Percentiles rank a stretch among this genome's conserved stretches.
Conservation (phyloP, 371 early-diverging fungal genomes). For the Mucor lusitanicus region DNA sequence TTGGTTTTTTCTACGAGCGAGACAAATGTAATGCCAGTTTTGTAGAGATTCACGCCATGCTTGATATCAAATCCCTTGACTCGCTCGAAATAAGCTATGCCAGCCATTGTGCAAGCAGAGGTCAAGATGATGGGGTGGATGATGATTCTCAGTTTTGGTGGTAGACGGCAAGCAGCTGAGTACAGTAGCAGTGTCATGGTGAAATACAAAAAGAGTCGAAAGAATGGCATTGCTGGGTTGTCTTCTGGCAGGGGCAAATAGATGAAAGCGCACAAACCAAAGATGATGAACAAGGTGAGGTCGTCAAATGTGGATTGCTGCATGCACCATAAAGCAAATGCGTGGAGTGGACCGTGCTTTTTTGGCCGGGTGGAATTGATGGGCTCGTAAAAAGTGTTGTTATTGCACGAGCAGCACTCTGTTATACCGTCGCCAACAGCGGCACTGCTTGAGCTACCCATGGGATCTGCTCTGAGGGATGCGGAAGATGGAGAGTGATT, state of each 20-base stretch:
- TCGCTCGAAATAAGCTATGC: conserved; percentile 27
- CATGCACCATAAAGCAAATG: conserved; percentile 24
- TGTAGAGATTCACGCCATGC: conserved; percentile 17
- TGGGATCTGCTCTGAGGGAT: background rate
- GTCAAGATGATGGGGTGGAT: conserved; percentile 33
- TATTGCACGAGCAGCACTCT: background rate
- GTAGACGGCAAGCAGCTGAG: conserved; percentile 17
- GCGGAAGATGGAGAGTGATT: background rate
- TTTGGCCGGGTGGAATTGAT: background rate
- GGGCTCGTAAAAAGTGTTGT: background rate
- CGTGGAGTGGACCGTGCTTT: conserved; percentile 16
- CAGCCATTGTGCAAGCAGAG: conserved; percentile 21
- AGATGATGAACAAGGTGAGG: conserved; percentile 13
- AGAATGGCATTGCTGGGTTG: conserved; percentile 24
- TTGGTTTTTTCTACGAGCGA: conserved; percentile 20
- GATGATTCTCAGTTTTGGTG: conserved; percentile 9
- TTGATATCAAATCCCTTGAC: conserved; percentile 26
- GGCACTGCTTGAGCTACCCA: background rate
- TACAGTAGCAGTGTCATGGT: conserved; percentile 18
- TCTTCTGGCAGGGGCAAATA: conserved; percentile 25
- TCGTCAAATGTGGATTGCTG: conserved; percentile 24
- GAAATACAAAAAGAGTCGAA: conserved; percentile 27
- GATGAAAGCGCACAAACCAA: conserved; percentile 23
- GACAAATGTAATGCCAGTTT: conserved; percentile 17
- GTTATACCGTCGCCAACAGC: background rate